Evolutionary conservation across 2,329 filamentous ascomycete species (phyloP).

Genomic region (Capronia epimyces): DNA sequence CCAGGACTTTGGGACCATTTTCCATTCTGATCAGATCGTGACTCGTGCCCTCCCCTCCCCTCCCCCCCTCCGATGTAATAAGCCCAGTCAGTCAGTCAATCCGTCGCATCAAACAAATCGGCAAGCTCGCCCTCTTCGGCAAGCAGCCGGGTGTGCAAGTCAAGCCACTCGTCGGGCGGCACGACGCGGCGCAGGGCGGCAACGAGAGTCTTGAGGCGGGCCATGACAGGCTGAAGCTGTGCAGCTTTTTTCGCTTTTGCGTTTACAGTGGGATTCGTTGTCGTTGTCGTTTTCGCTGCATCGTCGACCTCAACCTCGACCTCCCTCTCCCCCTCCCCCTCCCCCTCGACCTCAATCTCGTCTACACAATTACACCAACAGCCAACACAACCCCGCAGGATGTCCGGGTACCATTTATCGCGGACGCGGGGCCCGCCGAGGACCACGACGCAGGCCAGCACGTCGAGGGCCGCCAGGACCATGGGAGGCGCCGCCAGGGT

Average conservation of each 20-base stretch:
- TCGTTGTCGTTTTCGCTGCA: not conserved
- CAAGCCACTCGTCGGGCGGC: conserved; percentile 25
- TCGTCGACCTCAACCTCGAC: not conserved
- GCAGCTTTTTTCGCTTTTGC: too few species aligned
- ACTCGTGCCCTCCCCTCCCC: too few species aligned
- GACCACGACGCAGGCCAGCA: conserved; percentile 54
- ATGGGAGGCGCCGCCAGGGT: conserved; percentile 51
- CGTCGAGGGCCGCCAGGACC: conserved; percentile 49
- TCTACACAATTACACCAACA: conserved; percentile 57
- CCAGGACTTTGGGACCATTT: too few species aligned
- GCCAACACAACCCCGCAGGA: conserved; percentile 57
- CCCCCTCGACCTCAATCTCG: conserved; percentile 7
- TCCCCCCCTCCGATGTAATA: too few species aligned
- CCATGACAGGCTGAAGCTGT: conserved; percentile 23
- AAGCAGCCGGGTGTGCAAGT: conserved; percentile 29
- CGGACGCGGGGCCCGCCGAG: conserved; percentile 66
- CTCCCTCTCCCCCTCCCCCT: conserved; percentile 11
- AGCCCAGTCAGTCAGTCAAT: not conserved
- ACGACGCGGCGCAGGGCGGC: conserved; percentile 28
- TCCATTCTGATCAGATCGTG: too few species aligned
- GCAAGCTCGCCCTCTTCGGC: conserved; percentile 35
- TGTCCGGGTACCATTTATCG: conserved; percentile 53
- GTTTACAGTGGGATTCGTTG: too few species aligned
- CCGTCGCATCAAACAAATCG: conserved; percentile 32
- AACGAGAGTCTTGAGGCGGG: conserved; percentile 30